phyloP scores from a whole-genome alignment of 306 rosid genomes.

The Rosa lucieae region DNA sequence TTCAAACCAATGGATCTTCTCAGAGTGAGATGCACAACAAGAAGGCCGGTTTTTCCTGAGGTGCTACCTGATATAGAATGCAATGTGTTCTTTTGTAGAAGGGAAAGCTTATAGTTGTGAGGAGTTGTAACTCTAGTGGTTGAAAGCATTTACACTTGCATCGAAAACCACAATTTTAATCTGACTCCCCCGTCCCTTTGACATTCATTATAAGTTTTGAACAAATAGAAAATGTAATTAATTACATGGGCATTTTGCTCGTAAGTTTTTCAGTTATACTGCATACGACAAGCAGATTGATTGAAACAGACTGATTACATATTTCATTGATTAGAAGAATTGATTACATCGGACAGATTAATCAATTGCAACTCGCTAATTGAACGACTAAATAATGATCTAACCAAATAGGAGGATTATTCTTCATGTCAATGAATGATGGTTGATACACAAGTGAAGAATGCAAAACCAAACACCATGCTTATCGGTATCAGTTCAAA shows the following conservation, averaged over 20 bases:
- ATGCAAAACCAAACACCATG: not conserved
- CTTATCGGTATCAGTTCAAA: not conserved
- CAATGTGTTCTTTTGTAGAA: too few species aligned
- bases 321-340: not conserved
- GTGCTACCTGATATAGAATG: not conserved
- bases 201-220: not conserved
- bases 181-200: not conserved
- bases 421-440: not conserved
- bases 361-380: not conserved
- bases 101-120: not conserved
- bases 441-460: not conserved
- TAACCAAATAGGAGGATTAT: not conserved
- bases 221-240: not conserved
- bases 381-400: not conserved
- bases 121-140: not conserved
- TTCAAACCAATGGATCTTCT: conserved; percentile 34
- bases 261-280: not conserved
- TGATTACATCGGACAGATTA: not conserved
- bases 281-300: not conserved
- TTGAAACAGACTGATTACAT: not conserved
- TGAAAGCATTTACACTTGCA: not conserved
- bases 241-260: not conserved
- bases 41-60: not conserved
- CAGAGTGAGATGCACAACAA: not conserved
- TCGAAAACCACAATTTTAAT: not conserved